A percentile compares a stretch with the other conserved stretches of the same genome.
Conservation (phyloP, 2,329 filamentous ascomycete species). For the Ploettnerulaceae sp. region DNA sequence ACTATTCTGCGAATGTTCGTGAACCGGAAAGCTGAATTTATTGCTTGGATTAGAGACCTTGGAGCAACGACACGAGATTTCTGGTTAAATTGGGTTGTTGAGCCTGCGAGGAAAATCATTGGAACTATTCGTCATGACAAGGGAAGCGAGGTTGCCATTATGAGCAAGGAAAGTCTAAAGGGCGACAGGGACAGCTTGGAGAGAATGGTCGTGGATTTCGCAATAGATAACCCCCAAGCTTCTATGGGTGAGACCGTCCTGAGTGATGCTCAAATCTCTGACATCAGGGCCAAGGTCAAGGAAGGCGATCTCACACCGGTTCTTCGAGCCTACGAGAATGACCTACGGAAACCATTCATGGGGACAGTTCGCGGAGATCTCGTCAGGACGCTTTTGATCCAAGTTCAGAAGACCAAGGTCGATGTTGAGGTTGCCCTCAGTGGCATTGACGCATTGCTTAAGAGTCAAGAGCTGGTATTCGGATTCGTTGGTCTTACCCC, state of each 20-base stretch:
- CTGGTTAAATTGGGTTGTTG: conserved; percentile 93
- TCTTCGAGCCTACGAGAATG: conserved; percentile 83
- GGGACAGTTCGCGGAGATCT: conserved; percentile 84
- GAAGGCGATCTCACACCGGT: conserved; percentile 94
- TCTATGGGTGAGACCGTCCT: conserved; percentile 46
- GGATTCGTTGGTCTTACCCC: conserved; percentile 95
- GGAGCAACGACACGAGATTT: conserved; percentile 81
- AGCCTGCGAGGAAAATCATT: conserved; percentile 76
- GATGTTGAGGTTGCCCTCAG: conserved; percentile 95
- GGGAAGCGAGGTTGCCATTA: conserved; percentile 89
- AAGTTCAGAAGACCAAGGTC: conserved; percentile 98
- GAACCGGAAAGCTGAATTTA: conserved; percentile 69
- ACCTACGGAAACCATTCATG: conserved; percentile 74
- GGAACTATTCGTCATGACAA: conserved; percentile 91
- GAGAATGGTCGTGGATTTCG: conserved; percentile 97
- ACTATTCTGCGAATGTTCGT: conserved; percentile 77
- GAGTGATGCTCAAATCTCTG: conserved; percentile 63
- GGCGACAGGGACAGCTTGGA: conserved; percentile 90
- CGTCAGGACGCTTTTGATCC: conserved; percentile 84
- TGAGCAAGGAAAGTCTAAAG: conserved; percentile 87
- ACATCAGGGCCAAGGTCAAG: conserved; percentile 73
- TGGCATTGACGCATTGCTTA: conserved; percentile 89
- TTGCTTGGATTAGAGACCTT: conserved; percentile 74
- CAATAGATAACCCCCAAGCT: conserved; percentile 70
- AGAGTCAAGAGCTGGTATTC: conserved; percentile 95